phyloP scores from a whole-genome alignment of 208 protist genomes.

The Crithidia mellificae region DNA sequence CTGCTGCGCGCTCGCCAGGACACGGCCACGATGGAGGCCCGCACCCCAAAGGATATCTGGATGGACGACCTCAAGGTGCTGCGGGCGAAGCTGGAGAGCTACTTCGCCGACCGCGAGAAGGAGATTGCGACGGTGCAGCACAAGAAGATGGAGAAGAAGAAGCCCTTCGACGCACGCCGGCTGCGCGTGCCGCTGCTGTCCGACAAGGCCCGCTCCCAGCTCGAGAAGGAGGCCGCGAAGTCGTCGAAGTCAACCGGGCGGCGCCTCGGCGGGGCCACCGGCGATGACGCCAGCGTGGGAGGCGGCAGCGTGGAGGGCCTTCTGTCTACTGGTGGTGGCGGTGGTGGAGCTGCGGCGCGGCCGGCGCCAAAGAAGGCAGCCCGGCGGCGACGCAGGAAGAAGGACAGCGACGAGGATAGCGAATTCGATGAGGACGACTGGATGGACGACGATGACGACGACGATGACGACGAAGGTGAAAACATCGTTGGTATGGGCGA shows the following conservation, averaged over 20 bases:
- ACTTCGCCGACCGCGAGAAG: conserved; percentile 63
- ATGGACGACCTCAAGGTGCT: conserved; percentile 83
- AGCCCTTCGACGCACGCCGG: conserved; percentile 65
- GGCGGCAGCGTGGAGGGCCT: too few species aligned
- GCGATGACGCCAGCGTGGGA: conserved; percentile 9
- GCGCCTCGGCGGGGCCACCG: conserved; percentile 7
- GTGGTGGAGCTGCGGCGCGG: conserved; percentile 17
- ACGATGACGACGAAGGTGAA: conserved; percentile 33
- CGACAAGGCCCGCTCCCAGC: conserved; percentile 72
- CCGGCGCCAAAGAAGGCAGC: conserved; percentile 41
- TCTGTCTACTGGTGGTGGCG: conserved; percentile 9
- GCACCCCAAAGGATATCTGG: conserved; percentile 89
- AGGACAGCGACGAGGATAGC: conserved; percentile 65
- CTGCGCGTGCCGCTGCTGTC: conserved; percentile 85
- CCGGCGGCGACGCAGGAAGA: conserved; percentile 37
- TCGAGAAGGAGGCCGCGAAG: conserved; percentile 78
- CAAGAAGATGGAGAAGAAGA: conserved; percentile 89
- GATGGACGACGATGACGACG: conserved; percentile 34
- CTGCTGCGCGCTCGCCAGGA: conserved; percentile 75
- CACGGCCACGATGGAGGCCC: conserved; percentile 72
- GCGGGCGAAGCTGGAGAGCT: conserved; percentile 50
- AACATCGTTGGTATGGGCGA: conserved; percentile 49
- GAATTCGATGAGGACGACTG: conserved; percentile 37
- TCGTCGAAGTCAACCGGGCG: conserved; percentile 33
- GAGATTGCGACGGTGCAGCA: conserved; percentile 76